Percentiles rank a stretch among this genome's conserved stretches.
These are phyloP conservation scores for Diaporthe citrichinensis DNA, from an alignment of 2,329 filamentous ascomycete species.

Conservation along the genomic window DNA sequence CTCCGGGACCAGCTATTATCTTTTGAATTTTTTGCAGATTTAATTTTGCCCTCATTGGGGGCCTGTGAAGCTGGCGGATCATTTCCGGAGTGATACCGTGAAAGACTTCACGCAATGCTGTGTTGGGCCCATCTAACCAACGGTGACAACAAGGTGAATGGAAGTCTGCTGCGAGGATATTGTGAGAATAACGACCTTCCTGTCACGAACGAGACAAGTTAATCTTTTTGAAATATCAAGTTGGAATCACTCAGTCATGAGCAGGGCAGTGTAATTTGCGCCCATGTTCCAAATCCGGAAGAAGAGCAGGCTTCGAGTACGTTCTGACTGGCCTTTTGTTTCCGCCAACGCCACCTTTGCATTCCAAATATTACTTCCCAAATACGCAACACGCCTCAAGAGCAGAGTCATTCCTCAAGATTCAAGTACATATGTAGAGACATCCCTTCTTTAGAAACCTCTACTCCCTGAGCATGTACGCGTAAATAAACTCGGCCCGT, in stretches of 20 bases:
- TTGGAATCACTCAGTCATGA: too few species aligned
- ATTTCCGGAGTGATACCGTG: too few species aligned
- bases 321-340: neutral
- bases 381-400: neutral
- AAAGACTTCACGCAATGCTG: too few species aligned
- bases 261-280: neutral
- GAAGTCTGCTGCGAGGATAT: too few species aligned
- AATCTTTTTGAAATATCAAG: neutral
- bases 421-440: neutral
- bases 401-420: neutral
- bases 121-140: neutral
- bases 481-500: neutral
- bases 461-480: too few species aligned
- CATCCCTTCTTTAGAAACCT: fast-evolving
- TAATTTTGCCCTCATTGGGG: neutral
- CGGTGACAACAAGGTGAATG: too few species aligned
- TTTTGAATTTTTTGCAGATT: neutral
- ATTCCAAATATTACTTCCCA: neutral
- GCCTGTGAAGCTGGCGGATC: neutral
- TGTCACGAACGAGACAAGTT: neutral
- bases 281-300: neutral
- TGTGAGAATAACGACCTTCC: too few species aligned
- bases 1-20: slow-evolving; percentile 33
- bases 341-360: slow-evolving; percentile 2
- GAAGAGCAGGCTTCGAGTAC: neutral